Base-by-base conservation (phyloP, 2,329 filamentous ascomycete species). In the Fusarium goolgardi region DNA sequence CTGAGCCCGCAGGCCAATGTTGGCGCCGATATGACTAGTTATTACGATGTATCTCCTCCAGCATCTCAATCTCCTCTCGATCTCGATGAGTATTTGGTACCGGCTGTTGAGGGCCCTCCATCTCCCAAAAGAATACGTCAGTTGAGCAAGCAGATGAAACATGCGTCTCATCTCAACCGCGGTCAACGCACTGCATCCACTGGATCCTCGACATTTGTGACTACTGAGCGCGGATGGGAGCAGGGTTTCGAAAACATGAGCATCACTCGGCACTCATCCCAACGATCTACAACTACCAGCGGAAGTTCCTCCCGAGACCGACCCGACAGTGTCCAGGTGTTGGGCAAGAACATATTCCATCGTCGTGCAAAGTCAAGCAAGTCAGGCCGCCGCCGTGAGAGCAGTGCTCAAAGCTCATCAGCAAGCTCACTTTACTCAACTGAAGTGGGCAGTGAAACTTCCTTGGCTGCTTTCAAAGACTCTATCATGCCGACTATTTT, bases 101-200 rank as follows among this genome's bases (percentile, higher is more conserved):
- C 87, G 49, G 83, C 87, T 63, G 78, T 89, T 57, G 86, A 90
- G 70, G 85, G 85, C 20, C 87, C 87, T 40, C 86, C 87, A 1
- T 90, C 87, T 34, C 86, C 88, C 29, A 84, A 87, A 71, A 83
- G 82, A 64, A 82, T 88, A 70, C 84, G 87, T 68, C 85, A 85
- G 59, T 80, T 88, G 53, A 88, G 81, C 75, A 84, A 85, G 75
- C 85, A 88, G 77, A 84, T 88, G 82, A 87, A 84, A 75, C 81
- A 82, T 72, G 81, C 82, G 25, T 85, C 86, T 25, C 79, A 81
- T 52, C 68, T 79, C 43, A 76, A 77, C 58, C 72, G 75, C 25
- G 69, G 72, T 34, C 77, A 79, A 49, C 76, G 73, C 44, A 67
- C 83, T 32, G 80, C 81, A 32, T 87, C 86, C 12, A 88, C 86